Conservation (phyloP, 2,329 filamentous ascomycete species). For the Zasmidium cellare region DNA sequence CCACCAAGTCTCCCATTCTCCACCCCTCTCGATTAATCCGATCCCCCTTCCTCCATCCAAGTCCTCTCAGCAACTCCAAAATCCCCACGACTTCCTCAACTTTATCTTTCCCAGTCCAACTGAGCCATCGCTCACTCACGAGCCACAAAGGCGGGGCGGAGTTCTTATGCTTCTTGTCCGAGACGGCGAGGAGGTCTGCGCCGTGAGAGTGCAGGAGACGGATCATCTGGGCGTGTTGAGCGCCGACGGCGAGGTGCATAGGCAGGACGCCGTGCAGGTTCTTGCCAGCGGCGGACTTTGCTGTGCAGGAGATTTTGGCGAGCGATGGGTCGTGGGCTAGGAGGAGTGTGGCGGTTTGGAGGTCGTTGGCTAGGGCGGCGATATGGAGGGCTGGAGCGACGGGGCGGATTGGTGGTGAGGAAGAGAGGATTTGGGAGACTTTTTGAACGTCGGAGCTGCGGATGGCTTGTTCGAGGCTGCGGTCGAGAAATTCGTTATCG, state of each 20-base stretch:
- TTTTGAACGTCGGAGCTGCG: neutral
- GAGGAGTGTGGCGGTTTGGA: conserved; percentile 5
- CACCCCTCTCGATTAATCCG: conserved; percentile 5
- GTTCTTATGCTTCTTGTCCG: neutral
- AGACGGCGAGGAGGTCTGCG: neutral
- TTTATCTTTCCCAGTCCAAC: conserved; percentile 6
- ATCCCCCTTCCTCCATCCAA: conserved; percentile 5
- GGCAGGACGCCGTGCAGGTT: conserved; percentile 9
- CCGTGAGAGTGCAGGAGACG: conserved; percentile 1
- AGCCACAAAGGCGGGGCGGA: conserved; percentile 13
- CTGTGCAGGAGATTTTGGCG: conserved; percentile 2
- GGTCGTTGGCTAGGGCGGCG: conserved; percentile 9
- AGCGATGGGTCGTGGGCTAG: neutral
- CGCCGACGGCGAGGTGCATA: conserved; percentile 12
- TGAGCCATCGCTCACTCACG: conserved; percentile 7
- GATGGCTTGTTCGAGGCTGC: conserved; percentile 7
- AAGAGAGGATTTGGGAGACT: conserved; percentile 2
- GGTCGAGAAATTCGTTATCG: neutral
- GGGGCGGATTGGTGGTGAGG: neutral
- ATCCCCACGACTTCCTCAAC: conserved; percentile 1
- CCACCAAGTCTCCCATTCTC: conserved; percentile 6
- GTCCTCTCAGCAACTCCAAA: conserved; percentile 1
- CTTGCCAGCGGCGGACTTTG: neutral
- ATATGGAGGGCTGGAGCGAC: conserved; percentile 8
- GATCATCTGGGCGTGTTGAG: conserved; percentile 9